phyloP scores from a whole-genome alignment of 2,329 filamentous ascomycete species.

The Phyllosticta ampelicida region DNA sequence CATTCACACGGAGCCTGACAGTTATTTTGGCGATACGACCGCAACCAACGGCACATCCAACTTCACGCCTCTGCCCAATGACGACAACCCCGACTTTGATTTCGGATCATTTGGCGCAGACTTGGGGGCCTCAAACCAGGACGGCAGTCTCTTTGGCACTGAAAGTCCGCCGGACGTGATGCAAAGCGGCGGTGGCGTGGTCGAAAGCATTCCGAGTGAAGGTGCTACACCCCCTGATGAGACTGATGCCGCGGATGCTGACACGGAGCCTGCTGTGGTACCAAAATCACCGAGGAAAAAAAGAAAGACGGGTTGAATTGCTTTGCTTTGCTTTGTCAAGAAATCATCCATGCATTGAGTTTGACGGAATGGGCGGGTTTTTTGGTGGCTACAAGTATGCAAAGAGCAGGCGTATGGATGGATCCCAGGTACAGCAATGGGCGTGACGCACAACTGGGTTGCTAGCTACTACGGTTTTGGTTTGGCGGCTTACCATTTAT shows the following conservation, averaged over 20 bases:
- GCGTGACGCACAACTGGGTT: neutral
- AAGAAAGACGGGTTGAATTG: slow-evolving; percentile 5
- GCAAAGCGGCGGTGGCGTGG: slow-evolving; percentile 12
- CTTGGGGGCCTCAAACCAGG: slow-evolving; percentile 1
- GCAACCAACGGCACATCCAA: slow-evolving; percentile 5
- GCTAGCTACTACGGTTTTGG: neutral
- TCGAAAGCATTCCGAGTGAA: slow-evolving; percentile 26
- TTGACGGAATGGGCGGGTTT: neutral
- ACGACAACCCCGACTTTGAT: slow-evolving; percentile 13
- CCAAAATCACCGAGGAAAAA: slow-evolving; percentile 8
- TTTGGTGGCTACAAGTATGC: neutral
- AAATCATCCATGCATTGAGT: neutral
- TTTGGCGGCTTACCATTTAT: neutral
- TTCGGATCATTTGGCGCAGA: slow-evolving; percentile 11
- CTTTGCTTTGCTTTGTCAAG: neutral
- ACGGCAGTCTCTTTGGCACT: slow-evolving; percentile 1
- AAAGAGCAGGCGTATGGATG: neutral
- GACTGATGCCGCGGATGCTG: neutral
- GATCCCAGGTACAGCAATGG: neutral
- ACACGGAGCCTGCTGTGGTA: neutral
- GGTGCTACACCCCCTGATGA: slow-evolving; percentile 16
- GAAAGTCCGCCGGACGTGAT: neutral
- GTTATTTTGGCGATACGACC: slow-evolving; percentile 36
- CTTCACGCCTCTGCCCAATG: slow-evolving; percentile 18
- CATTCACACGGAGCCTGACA: slow-evolving; percentile 36